These are phyloP conservation scores for Massariosphaeria phaeospora DNA, from an alignment of 495 filamentous ascomycete genomes.

Conservation along the genomic window DNA sequence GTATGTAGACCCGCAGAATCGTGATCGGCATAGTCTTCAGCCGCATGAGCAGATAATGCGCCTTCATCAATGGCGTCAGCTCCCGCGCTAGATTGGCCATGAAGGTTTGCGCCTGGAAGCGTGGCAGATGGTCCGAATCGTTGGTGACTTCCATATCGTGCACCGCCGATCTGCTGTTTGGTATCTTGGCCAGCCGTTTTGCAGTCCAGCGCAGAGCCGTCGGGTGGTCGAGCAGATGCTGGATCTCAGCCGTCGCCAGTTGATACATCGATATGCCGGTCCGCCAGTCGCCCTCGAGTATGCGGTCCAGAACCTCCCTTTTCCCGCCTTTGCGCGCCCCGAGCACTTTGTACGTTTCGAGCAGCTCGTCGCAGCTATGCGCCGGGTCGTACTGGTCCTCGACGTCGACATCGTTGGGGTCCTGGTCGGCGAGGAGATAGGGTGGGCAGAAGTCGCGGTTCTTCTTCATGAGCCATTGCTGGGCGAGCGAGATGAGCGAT, in stretches of 20 bases:
- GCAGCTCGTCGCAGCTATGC: conserved; percentile 55
- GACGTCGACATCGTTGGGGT: conserved; percentile 41
- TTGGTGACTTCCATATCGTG: conserved; percentile 39
- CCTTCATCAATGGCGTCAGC: conserved; percentile 67
- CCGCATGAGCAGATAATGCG: conserved; percentile 69
- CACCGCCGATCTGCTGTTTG: conserved; percentile 12
- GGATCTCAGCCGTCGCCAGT: conserved; percentile 73
- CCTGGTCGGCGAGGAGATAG: conserved; percentile 44
- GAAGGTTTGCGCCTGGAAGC: conserved; percentile 72
- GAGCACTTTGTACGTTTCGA: conserved; percentile 56
- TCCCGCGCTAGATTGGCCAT: conserved; percentile 65
- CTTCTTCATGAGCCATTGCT: conserved; percentile 66
- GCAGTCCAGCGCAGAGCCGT: conserved; percentile 70
- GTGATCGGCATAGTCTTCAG: conserved; percentile 59
- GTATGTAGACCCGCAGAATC: conserved; percentile 68
- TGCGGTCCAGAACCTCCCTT: conserved; percentile 68
- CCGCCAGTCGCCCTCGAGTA: conserved; percentile 78
- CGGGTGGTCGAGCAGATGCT: conserved; percentile 72
- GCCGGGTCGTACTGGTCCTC: conserved; percentile 56
- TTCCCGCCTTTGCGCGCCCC: conserved; percentile 60
- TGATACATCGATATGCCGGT: conserved; percentile 71
- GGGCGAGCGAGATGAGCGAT: conserved; percentile 62
- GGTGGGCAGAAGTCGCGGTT: conserved; percentile 55
- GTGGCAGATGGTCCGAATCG: conserved; percentile 53
- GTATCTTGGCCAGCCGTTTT: conserved; percentile 51